Evolutionary conservation across 2,329 filamentous ascomycete species (phyloP).

Genomic region (Hymenoscyphus scutula): DNA sequence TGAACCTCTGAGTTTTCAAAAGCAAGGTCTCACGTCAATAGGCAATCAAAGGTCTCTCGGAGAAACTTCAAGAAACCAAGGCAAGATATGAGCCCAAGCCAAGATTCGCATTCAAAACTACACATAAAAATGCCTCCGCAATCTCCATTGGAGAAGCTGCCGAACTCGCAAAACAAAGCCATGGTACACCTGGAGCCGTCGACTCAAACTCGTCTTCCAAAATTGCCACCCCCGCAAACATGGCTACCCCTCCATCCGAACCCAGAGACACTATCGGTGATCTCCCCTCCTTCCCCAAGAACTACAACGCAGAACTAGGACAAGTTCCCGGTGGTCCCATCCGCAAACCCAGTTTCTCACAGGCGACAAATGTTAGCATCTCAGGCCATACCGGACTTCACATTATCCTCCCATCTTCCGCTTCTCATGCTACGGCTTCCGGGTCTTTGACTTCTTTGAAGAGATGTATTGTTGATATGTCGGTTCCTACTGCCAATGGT

Average conservation of each 20-base stretch:
- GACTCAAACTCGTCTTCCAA: slow-evolving; percentile 42
- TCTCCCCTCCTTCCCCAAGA: slow-evolving; percentile 42
- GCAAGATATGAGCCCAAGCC: slow-evolving; percentile 68
- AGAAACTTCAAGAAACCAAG: slow-evolving; percentile 71
- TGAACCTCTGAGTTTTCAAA: neutral
- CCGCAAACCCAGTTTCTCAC: slow-evolving; percentile 62
- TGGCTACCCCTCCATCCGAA: slow-evolving; percentile 29
- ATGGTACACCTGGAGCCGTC: slow-evolving; percentile 33
- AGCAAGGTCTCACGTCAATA: slow-evolving; percentile 36
- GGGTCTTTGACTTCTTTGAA: slow-evolving; percentile 69
- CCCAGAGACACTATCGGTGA: slow-evolving; percentile 40
- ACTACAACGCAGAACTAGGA: slow-evolving; percentile 59
- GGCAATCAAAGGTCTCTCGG: slow-evolving; percentile 77
- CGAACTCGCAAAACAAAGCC: slow-evolving; percentile 49
- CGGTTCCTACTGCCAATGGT: slow-evolving; percentile 58
- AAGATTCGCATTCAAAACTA: slow-evolving; percentile 78
- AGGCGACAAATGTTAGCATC: slow-evolving; percentile 61
- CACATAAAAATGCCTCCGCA: slow-evolving; percentile 50
- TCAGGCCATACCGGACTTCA: slow-evolving; percentile 65
- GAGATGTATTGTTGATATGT: slow-evolving; percentile 78
- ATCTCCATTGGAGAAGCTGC: slow-evolving; percentile 56
- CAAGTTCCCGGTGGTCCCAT: slow-evolving; percentile 39
- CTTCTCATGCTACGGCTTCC: slow-evolving; percentile 68
- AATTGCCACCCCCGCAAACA: slow-evolving; percentile 37
- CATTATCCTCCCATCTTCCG: slow-evolving; percentile 72